Conservation (phyloP, 1,284 basidiomycete species). For the Papiliotrema laurentii region DNA sequence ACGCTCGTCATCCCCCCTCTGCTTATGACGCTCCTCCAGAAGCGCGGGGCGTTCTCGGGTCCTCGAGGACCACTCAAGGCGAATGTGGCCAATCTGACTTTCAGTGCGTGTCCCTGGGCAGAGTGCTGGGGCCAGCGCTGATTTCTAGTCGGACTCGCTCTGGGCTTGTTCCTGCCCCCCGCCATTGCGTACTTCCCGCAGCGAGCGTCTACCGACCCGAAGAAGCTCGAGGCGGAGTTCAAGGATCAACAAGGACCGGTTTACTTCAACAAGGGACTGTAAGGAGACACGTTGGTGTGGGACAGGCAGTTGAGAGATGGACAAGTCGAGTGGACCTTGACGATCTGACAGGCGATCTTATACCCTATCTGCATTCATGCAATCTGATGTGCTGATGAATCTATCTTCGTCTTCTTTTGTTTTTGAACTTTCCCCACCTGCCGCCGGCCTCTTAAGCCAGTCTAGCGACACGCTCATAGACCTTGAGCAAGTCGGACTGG, state of each 20-base stretch:
- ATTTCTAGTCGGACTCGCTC: constrained; percentile 48
- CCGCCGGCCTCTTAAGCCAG: not conserved
- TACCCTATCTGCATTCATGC: too few relatives aligned
- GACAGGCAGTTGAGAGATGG: too few relatives aligned
- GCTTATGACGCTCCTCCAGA: constrained; percentile 50
- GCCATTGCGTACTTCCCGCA: constrained; percentile 57
- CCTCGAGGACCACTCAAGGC: constrained; percentile 38
- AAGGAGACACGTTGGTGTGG: too few relatives aligned
- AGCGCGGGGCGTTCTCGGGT: constrained; percentile 45
- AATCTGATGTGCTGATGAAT: too few relatives aligned
- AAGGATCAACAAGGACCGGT: constrained; percentile 42
- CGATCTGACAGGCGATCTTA: too few relatives aligned
- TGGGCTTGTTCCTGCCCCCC: constrained; percentile 54
- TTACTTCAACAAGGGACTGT: constrained; percentile 55
- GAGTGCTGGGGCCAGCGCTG: not conserved
- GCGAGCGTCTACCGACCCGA: constrained; percentile 45
- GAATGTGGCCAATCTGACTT: constrained; percentile 45
- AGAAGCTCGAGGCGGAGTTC: constrained; percentile 45
- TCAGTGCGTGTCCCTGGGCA: constrained; percentile 25
- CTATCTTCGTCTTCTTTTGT: too few relatives aligned
- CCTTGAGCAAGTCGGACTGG: constrained; percentile 47
- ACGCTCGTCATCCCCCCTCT: constrained; percentile 54
- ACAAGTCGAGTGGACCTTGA: too few relatives aligned
- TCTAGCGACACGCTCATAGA: constrained; percentile 34
- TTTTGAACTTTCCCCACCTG: not conserved